Base-by-base conservation (phyloP, 108 stramenopile genomes). In the Nitzschia sp. region DNA sequence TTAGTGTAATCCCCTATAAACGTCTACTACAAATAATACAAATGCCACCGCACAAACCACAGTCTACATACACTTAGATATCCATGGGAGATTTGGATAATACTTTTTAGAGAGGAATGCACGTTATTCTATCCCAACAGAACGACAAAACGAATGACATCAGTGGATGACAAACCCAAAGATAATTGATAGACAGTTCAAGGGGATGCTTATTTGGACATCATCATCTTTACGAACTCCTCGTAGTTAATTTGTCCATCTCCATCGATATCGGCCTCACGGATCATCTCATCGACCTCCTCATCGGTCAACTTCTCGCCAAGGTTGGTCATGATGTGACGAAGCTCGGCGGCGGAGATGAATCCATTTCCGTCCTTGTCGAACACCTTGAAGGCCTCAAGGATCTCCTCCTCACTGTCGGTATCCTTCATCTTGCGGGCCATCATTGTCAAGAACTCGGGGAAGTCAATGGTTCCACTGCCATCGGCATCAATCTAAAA, bases 171-270 rank as follows among this genome's bases (percentile, higher is more conserved):
- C 61, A 62, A 62, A 62, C 43, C 61, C 61, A 43, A 44, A 62
- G 61, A 62, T 42, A 17, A 62, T 37, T 62, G 41, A 21, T 43
- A 62, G 43, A 37, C 29, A 40, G 11, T 22, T 20, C 61, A 48
- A 17, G 46, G 46, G 46, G 42, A 8, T 21, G 24, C 75, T 93
- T 96, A 98, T 88, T 98, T 98, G 84, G 96, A 95, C 97, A 98
- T 98, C 97, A 98, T 98, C 97, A 98, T 98, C 90, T 96, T 98
- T 42, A 99, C 99, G 73, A 99, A 99, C 76, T 99, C 99, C 75
- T 99, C 99, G 93, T 99, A 99, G 95, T 99, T 99, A 88, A 99
- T 99, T 83, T 99, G 99, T 54, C 99, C 99, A 80, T 99, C 99
- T 19, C 99, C 99, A 84, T 99, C 99, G 75, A 99, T 98, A 70